Evolutionary conservation across 2,329 filamentous ascomycete genomes (phyloP).

Genomic region (Penicillium sp.): DNA sequence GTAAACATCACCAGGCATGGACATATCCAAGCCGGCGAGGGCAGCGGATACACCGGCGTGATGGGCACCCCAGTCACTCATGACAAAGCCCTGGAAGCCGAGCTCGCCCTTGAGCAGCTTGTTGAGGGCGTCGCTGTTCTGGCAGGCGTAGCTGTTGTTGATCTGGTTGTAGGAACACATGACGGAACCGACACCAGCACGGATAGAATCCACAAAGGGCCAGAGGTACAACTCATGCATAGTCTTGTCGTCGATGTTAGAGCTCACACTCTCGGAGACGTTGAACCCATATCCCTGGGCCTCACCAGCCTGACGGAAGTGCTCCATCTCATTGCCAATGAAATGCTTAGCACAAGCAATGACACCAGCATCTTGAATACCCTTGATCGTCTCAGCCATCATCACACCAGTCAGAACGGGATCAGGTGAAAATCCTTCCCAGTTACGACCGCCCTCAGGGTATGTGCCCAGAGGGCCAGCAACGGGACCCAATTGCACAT

Average conservation of each 20-base stretch:
- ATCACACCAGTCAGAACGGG: constrained; percentile 70
- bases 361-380: constrained; percentile 76
- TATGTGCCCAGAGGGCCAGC: constrained; percentile 68
- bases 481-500: constrained; percentile 72
- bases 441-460: constrained; percentile 66
- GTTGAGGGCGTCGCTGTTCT: constrained; percentile 60
- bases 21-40: constrained; percentile 71
- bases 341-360: constrained; percentile 81
- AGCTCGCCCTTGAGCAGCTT: constrained; percentile 65
- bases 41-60: constrained; percentile 66
- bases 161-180: constrained; percentile 74
- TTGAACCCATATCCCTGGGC: constrained; percentile 59
- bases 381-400: constrained; percentile 68
- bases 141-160: constrained; percentile 65
- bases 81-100: constrained; percentile 69
- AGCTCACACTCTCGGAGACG: constrained; percentile 59
- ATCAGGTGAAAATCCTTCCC: constrained; percentile 66
- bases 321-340: constrained; percentile 70
- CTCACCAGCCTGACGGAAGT: constrained; percentile 62
- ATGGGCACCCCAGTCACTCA: constrained; percentile 73
- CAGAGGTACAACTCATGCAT: constrained; percentile 63
- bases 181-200: constrained; percentile 60
- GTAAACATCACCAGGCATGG: constrained; percentile 75
- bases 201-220: constrained; percentile 67
- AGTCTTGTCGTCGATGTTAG: constrained; percentile 61